A percentile compares a stretch with the other conserved stretches of the same genome.
phyloP scores from a whole-genome alignment of 352 stramenopile species.

The Phytophthora palmivora region DNA sequence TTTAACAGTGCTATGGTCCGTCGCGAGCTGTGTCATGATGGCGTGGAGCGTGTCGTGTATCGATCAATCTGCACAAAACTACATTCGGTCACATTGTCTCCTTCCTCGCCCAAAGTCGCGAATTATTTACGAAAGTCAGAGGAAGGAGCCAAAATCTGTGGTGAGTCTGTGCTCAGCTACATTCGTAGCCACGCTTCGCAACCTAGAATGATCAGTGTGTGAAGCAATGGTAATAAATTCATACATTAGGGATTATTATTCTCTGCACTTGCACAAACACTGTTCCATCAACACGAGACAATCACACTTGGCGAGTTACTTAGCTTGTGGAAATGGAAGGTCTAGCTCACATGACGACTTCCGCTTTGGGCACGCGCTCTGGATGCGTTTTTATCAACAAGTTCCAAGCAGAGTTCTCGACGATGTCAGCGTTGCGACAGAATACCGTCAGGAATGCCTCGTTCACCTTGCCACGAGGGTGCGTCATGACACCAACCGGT shows the following conservation, averaged over 20 bases:
- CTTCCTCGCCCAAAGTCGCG: slow-evolving; percentile 17
- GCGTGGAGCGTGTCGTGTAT: slow-evolving; percentile 41
- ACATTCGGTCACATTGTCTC: slow-evolving; percentile 32
- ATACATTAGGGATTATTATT: slow-evolving; percentile 32
- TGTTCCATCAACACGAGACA: not conserved
- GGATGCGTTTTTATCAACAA: slow-evolving; percentile 66
- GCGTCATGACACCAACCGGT: slow-evolving; percentile 65
- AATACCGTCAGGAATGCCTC: slow-evolving; percentile 83
- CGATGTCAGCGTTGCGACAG: slow-evolving; percentile 74
- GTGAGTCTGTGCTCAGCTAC: slow-evolving; percentile 49
- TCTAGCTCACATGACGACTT: slow-evolving; percentile 41
- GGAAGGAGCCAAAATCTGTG: slow-evolving; percentile 42
- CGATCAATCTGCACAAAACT: slow-evolving; percentile 44
- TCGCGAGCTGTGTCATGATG: slow-evolving; percentile 40
- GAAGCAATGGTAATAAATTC: slow-evolving; percentile 20
- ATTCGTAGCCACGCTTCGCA: slow-evolving; percentile 42
- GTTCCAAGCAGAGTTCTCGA: slow-evolving; percentile 72
- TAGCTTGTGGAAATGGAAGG: not conserved
- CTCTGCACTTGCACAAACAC: slow-evolving; percentile 11
- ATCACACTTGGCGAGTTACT: not conserved
- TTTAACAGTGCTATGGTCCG: slow-evolving; percentile 38
- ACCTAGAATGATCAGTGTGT: slow-evolving; percentile 17
- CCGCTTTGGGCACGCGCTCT: slow-evolving; percentile 30
- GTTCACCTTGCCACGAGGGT: slow-evolving; percentile 77
- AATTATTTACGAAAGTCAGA: slow-evolving; percentile 40